Base-by-base conservation (phyloP, 768 basidiomycete genomes). In the Fistulinella prunicolor region DNA sequence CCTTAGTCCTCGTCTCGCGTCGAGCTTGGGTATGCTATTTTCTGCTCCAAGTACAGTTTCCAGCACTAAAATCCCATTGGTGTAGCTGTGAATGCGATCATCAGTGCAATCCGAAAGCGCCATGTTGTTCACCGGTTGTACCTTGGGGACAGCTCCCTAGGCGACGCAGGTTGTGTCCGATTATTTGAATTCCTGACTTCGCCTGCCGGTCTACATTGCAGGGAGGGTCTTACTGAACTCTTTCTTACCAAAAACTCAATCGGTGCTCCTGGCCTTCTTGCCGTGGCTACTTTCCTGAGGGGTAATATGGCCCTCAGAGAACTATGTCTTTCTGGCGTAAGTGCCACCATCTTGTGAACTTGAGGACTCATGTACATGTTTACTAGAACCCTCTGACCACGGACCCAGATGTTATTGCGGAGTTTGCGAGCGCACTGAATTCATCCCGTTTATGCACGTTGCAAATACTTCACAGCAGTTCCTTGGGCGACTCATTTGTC, bases 261-360 rank as follows among this genome's bases (percentile, higher is more conserved):
- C 23, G 77, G 82, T 9, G 72, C 82, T 55, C 60, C 61, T 29
- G 82, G 82, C 6, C 71, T 86, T 5, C 59, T 70, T 38, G 75
- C 79, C n/a, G 75, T 86, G 35, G 59, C 74, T 6, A 58, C 66
- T 32, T 85, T 81, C 59, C 49, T 86, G 24, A 65, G 64, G 40
- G 66, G 66, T 9, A 84, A 83, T 55, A 53, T 47, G 0, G 55
- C 66, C 20, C 58, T 86, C 36, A 71, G 70, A 54, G 73, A 74
- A 38, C 57, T 86, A 12, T 77, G 77, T 53, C 68, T 86, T 29
- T 80, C 80, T 55, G 77, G 80, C 46, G 85, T 86, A 53, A 57
- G 79, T 69, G 9, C 24, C n/a, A 12, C 47, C 17, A 13, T 2
- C 51, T 46, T 26, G 24, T 44, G n/a, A 24, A 10, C 49, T 46